phyloP scores from a whole-genome alignment of 2,329 filamentous ascomycete genomes.

The Chaetomium strumarium region DNA sequence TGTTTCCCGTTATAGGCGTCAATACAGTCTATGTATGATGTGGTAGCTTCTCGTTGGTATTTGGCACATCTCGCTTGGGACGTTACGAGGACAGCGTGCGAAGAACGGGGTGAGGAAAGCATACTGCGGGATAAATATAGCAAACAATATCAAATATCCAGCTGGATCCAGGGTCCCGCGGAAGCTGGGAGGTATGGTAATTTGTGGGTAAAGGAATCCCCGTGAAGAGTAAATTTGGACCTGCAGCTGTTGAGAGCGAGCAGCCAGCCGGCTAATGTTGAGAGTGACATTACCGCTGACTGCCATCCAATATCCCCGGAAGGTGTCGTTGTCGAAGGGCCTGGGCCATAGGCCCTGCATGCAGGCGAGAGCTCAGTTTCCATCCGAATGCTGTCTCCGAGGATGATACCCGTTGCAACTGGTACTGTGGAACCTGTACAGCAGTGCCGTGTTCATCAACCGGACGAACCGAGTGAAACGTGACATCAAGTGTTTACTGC shows the following conservation, averaged over 20 bases:
- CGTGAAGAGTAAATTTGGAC: conserved; percentile 5
- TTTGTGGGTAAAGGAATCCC: conserved; percentile 11
- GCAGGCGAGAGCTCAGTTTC: neutral
- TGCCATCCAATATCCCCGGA: neutral
- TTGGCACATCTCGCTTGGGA: neutral
- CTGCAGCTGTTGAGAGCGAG: neutral
- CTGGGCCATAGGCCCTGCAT: neutral
- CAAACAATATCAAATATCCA: neutral
- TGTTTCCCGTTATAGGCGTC: neutral
- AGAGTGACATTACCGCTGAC: neutral
- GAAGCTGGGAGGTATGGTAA: neutral
- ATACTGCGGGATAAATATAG: conserved; percentile 16
- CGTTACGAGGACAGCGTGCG: neutral
- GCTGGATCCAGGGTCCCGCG: neutral
- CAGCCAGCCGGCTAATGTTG: conserved; percentile 2
- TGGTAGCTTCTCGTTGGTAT: neutral
- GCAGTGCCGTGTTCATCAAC: neutral
- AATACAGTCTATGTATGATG: conserved; percentile 1
- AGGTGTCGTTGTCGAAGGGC: neutral
- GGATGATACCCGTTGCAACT: neutral
- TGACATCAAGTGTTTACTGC: neutral
- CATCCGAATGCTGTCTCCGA: neutral
- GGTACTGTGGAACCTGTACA: neutral
- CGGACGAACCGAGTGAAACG: neutral
- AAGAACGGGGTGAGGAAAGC: neutral